Evolutionary conservation across 2,329 filamentous ascomycete genomes (phyloP).

Genomic region (Colletotrichum cuscutae): DNA sequence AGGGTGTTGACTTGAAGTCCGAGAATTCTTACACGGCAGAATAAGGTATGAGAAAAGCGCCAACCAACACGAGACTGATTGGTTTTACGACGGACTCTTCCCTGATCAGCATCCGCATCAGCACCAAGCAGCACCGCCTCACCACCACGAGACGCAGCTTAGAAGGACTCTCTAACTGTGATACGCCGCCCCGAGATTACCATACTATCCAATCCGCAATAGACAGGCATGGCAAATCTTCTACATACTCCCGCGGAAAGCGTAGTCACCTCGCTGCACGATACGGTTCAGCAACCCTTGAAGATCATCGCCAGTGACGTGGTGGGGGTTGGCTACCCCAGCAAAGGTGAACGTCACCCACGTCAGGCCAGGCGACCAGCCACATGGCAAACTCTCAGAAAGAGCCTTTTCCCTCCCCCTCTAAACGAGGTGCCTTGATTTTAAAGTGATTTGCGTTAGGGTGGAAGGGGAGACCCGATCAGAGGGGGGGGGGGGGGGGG

Average conservation of each 20-base stretch:
- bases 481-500: no score
- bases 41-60: background rate
- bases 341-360: background rate
- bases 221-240: background rate
- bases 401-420: no score
- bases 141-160: background rate
- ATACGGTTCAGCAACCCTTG: background rate
- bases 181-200: background rate
- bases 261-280: background rate
- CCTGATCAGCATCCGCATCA: background rate
- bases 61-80: background rate
- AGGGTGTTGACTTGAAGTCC: background rate
- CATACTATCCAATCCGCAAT: background rate
- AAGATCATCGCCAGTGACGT: slow-evolving; percentile 28
- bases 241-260: background rate
- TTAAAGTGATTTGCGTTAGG: background rate
- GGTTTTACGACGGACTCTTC: background rate
- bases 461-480: no score
- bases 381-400: background rate
- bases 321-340: background rate
- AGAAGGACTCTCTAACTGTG: background rate
- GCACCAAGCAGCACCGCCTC: background rate
- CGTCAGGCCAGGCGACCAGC: background rate
- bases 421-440: background rate
- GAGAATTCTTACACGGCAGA: background rate